These are phyloP conservation scores for Boeremia lycopersici DNA, from an alignment of 2,329 filamentous ascomycete genomes.

Conservation along the genomic window DNA sequence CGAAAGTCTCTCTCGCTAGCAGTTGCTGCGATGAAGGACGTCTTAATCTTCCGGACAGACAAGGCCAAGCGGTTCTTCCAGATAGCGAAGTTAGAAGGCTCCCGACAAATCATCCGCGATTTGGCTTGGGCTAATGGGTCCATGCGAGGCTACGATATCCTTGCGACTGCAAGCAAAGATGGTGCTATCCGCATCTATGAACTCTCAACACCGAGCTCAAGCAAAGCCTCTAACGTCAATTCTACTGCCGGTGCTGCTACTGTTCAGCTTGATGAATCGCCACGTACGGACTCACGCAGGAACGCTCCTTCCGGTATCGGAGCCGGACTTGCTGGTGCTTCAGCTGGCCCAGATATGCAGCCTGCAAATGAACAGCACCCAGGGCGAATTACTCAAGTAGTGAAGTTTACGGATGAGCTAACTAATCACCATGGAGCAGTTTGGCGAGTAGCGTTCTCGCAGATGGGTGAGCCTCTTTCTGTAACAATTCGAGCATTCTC, in stretches of 20 bases:
- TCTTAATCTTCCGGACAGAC: constrained; percentile 82
- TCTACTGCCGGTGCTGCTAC: constrained; percentile 32
- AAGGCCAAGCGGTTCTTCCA: constrained; percentile 81
- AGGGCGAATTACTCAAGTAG: constrained; percentile 69
- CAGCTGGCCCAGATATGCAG: constrained; percentile 53
- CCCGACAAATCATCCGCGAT: constrained; percentile 80
- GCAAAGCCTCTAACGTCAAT: constrained; percentile 42
- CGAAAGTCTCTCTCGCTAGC: constrained; percentile 79
- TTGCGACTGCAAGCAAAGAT: constrained; percentile 93
- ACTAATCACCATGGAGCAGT: constrained; percentile 72
- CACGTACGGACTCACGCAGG: constrained; percentile 33
- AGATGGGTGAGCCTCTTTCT: constrained; percentile 47
- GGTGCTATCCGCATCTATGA: constrained; percentile 89
- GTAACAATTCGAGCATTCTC: neutral
- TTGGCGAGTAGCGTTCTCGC: constrained; percentile 73
- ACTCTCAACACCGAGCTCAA: constrained; percentile 64
- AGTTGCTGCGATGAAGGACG: constrained; percentile 82
- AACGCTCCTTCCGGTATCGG: constrained; percentile 59
- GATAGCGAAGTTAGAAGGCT: constrained; percentile 75
- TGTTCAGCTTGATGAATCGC: constrained; percentile 25
- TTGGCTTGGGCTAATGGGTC: constrained; percentile 92
- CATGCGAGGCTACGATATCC: constrained; percentile 84
- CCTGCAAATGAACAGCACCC: constrained; percentile 63
- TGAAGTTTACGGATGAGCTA: constrained; percentile 69
- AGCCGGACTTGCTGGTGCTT: constrained; percentile 57